Evolutionary conservation across 805 yeast species (phyloP), one percentile per base, ranked within the genome.

Genomic region (Saccharomycopsis sp.): DNA sequence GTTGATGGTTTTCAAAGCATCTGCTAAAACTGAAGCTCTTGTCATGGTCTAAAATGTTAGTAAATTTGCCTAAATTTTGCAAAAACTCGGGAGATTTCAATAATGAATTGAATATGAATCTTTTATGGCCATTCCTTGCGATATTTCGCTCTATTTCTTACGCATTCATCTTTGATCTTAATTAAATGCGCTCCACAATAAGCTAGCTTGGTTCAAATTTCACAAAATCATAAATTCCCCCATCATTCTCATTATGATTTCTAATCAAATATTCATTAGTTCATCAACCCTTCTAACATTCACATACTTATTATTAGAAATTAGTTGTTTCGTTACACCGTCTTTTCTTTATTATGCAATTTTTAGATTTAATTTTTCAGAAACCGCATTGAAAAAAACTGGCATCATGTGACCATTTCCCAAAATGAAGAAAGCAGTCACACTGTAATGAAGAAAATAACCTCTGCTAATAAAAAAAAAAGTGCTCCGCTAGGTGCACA

Each of bases 21-120:
- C 97, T 68, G 96, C 96, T 72, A 89, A 85, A 72, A 85, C 97
- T 63, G 97, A 89, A 60, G 96, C 79, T 79, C 97, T 89, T 71
- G 96, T 86, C 97, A 89, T 88, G 68, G 11, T 31, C 8, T 31
- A 14, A 7, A 14, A 20, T 31, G 31, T 11, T 11, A 27, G n/a
- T n/a, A 27, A 27, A 27, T 11, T 11, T 27, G 13, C n/a, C 31
- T 11, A 27, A 27, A 11, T 27, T 27, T n/a, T 11, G n/a, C 31
- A n/a, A n/a, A 27, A 27, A 31, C 9, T 9, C 35, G 5, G 35
- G 11, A 14, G 11, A 8, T 31, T 26, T 26, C 29, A 26, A 26
- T 9, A 26, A 26, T 26, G 29, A 26, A 26, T 9, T 26, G 13
- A 8, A 8, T 26, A 9, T 8, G 29, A 9, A 9, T 26, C 29